Conservation (phyloP, 2,329 filamentous ascomycete genomes). For the Emergomyces orientalis region DNA sequence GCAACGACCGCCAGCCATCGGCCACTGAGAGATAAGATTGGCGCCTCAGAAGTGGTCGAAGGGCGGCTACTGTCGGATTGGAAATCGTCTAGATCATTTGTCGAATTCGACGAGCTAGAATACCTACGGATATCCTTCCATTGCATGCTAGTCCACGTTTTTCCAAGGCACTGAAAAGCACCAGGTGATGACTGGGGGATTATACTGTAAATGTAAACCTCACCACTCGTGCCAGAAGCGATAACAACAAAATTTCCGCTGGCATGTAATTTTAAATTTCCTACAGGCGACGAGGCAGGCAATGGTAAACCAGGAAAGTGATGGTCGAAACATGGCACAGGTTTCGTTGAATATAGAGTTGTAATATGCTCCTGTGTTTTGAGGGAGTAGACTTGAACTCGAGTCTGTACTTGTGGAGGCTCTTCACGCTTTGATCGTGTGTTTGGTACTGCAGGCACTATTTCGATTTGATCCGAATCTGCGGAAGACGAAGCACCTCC, state of each 20-base stretch:
- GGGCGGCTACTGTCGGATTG: conserved; percentile 31
- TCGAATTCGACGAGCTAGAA: conserved; percentile 39
- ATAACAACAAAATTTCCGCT: conserved; percentile 63
- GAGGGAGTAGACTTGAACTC: conserved; percentile 81
- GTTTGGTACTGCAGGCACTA: conserved; percentile 22
- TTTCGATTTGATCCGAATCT: conserved; percentile 30
- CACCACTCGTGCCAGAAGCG: conserved; percentile 72
- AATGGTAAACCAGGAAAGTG: conserved; percentile 53
- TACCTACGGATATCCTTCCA: conserved; percentile 36
- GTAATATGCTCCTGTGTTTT: conserved; percentile 62
- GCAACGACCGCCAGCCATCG: conserved; percentile 41
- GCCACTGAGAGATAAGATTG: conserved; percentile 37
- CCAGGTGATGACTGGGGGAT: conserved; percentile 17
- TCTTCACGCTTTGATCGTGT: conserved; percentile 24
- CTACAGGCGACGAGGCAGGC: conserved; percentile 58
- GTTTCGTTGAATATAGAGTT: conserved; percentile 64
- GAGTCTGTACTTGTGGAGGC: conserved; percentile 59
- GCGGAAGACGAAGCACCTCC: conserved; percentile 25
- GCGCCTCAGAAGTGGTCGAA: conserved; percentile 23
- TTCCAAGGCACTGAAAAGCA: conserved; percentile 62
- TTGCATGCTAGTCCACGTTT: conserved; percentile 84
- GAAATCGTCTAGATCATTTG: conserved; percentile 34
- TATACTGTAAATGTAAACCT: conserved; percentile 67
- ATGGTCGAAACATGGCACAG: conserved; percentile 49
- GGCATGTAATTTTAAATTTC: conserved; percentile 63